These are phyloP conservation scores for Zygoascus sp. DNA, from an alignment of 1,139 yeast genomes.

Conservation along the genomic window DNA sequence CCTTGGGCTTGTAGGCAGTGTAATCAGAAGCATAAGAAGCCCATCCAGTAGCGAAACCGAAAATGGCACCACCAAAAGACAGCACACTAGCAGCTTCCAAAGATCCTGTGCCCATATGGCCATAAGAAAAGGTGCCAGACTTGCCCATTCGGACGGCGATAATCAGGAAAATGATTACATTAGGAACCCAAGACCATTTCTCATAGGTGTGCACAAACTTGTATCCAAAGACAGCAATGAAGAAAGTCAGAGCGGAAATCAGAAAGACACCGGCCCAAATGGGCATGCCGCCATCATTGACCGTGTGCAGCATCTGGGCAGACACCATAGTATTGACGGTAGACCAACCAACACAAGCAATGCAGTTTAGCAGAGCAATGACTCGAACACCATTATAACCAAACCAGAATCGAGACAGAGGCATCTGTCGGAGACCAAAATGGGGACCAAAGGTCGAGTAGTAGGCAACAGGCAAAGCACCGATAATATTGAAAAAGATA, in stretches of 20 bases:
- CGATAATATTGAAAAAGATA: slow-evolving; percentile 68
- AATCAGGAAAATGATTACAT: slow-evolving; percentile 63
- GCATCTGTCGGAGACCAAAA: slow-evolving; percentile 86
- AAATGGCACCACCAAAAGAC: slow-evolving; percentile 79
- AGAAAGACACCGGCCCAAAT: slow-evolving; percentile 90
- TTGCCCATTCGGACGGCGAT: slow-evolving; percentile 72
- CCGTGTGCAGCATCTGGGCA: slow-evolving; percentile 76
- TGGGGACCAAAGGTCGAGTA: slow-evolving; percentile 80
- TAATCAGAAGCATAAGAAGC: slow-evolving; percentile 90
- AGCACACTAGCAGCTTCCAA: slow-evolving; percentile 70
- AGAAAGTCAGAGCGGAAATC: slow-evolving; percentile 60
- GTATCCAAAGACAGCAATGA: slow-evolving; percentile 85
- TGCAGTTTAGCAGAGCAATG: slow-evolving; percentile 68
- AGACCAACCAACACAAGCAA: slow-evolving; percentile 96
- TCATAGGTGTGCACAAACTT: slow-evolving; percentile 76
- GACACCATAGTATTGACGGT: slow-evolving; percentile 88
- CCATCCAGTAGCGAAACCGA: slow-evolving; percentile 95
- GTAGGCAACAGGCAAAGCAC: slow-evolving; percentile 75
- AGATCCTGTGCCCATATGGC: slow-evolving; percentile 41
- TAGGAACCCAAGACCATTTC: slow-evolving; percentile 87
- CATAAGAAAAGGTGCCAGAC: slow-evolving; percentile 55
- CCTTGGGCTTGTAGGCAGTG: slow-evolving; percentile 75
- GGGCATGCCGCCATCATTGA: slow-evolving; percentile 64
- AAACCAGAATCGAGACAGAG: slow-evolving; percentile 68
- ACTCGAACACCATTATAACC: slow-evolving; percentile 75